phyloP scores from a whole-genome alignment of 495 filamentous ascomycete species.

The Aspergillus homomorphus region DNA sequence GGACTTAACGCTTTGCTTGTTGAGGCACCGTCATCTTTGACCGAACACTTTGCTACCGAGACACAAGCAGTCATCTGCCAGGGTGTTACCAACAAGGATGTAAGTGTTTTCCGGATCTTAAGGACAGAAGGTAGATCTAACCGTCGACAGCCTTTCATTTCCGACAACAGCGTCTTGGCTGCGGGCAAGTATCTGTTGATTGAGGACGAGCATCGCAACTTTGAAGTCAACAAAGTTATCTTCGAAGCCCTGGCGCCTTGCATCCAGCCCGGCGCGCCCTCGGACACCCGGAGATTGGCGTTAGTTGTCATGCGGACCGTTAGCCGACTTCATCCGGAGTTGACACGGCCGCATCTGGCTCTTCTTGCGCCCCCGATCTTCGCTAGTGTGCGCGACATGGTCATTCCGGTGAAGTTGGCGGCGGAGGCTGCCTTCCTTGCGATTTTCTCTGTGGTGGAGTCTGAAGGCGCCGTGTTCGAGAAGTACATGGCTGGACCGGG shows the following conservation, averaged over 20 bases:
- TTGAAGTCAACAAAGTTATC: slow-evolving; percentile 70
- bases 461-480: slow-evolving; percentile 83
- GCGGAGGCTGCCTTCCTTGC: slow-evolving; percentile 92
- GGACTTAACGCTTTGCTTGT: slow-evolving; percentile 84
- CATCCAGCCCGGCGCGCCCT: slow-evolving; percentile 70
- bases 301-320: slow-evolving; percentile 89
- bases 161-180: slow-evolving; percentile 87
- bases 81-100: slow-evolving; percentile 72
- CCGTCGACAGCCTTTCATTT: slow-evolving; percentile 62
- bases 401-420: slow-evolving; percentile 95
- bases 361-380: slow-evolving; percentile 82
- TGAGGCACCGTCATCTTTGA: slow-evolving; percentile 68
- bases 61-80: slow-evolving; percentile 72
- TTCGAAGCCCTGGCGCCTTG: slow-evolving; percentile 71
- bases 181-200: slow-evolving; percentile 91
- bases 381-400: slow-evolving; percentile 80
- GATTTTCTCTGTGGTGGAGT: slow-evolving; percentile 89
- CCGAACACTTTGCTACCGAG: slow-evolving; percentile 64
- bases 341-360: slow-evolving; percentile 73
- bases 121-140: slow-evolving; percentile 18
- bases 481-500: slow-evolving; percentile 73
- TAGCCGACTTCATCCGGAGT: slow-evolving; percentile 67
- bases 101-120: slow-evolving; percentile 33
- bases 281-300: slow-evolving; percentile 80
- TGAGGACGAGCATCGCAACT: slow-evolving; percentile 44